Evolutionary conservation across 176 grass and related monocot species (phyloP), one percentile per base, ranked within the genome.

Genomic region (Secale cereale): DNA sequence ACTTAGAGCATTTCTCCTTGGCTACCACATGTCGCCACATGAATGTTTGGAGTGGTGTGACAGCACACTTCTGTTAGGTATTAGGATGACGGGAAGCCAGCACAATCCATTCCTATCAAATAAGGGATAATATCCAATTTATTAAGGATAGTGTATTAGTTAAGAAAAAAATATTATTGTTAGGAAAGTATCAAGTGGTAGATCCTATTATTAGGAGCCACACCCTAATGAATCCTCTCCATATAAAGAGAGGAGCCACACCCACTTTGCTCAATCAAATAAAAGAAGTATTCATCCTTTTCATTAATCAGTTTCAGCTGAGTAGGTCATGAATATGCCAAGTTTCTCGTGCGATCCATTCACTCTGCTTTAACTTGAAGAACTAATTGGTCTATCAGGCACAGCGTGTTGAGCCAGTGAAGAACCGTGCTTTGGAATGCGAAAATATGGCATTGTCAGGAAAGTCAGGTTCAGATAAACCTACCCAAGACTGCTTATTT

Each of bases 321-420:
- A 23, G 59, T 26, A n/a, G 20, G n/a, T 40, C 35, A 70, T 70
- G 30, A 36, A 29, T 65, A 37, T 27, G 22, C 9, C 19, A 37
- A 39, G 17, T 65, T 82, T 74, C 28, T 81, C 52, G 8, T 83
- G 40, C 72, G 74, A 71, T 78, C 65, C 36, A 19, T 70, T 68
- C 68, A 76, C 22, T 52, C 26, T 78, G 10, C 56, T 63, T 50
- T 32, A 78, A 77, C 60, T 76, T 81, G 32, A 73, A 63, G 37
- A 78, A 79, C 25, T 68, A 77, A 67, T 22, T 68, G 26, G 65
- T 43, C 31, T 32, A 41, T 73, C 60, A 81, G 68, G 61, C 68
- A 33, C 80, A 59, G 12, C 9, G 16, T 27, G 59, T 43, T 63
- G 59, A 28, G 29, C 23, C 25, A 23, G 46, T 33, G 65, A 35